Percentiles rank a stretch among this genome's conserved stretches.
These are phyloP conservation scores for Zychaea mexicana DNA, from an alignment of 371 early-diverging fungal genomes.

Conservation along the genomic window DNA sequence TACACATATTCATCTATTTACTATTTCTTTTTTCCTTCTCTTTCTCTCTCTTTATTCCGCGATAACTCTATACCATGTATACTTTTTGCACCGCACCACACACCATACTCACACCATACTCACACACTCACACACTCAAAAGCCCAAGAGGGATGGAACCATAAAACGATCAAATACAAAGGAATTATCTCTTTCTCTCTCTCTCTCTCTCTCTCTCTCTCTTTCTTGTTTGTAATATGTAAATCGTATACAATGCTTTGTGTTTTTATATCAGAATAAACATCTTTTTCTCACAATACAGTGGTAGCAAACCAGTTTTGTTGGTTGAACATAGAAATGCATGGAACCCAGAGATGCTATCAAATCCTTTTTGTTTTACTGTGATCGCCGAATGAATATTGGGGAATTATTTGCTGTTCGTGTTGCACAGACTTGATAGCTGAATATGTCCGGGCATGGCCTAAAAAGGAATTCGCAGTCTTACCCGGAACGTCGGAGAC, in stretches of 20 bases:
- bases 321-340: too few species aligned
- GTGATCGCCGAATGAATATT: too few species aligned
- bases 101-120: not conserved
- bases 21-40: not conserved
- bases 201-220: not conserved
- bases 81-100: not conserved
- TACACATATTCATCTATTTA: not conserved
- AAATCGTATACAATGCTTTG: not conserved
- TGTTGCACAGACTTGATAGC: too few species aligned
- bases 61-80: not conserved
- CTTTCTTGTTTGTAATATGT: not conserved
- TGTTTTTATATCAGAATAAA: not conserved
- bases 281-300: too few species aligned
- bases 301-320: too few species aligned
- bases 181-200: not conserved
- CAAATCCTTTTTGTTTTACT: too few species aligned
- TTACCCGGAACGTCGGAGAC: too few species aligned
- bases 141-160: too few species aligned
- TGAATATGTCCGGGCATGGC: too few species aligned
- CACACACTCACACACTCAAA: not conserved
- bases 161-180: not conserved
- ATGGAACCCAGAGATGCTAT: too few species aligned
- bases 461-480: too few species aligned
- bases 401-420: too few species aligned
- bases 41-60: not conserved